A percentile compares a stretch with the other conserved stretches of the same genome.
phyloP scores from a whole-genome alignment of 768 basidiomycete genomes.

The Hortiboletus flavorubellus region DNA sequence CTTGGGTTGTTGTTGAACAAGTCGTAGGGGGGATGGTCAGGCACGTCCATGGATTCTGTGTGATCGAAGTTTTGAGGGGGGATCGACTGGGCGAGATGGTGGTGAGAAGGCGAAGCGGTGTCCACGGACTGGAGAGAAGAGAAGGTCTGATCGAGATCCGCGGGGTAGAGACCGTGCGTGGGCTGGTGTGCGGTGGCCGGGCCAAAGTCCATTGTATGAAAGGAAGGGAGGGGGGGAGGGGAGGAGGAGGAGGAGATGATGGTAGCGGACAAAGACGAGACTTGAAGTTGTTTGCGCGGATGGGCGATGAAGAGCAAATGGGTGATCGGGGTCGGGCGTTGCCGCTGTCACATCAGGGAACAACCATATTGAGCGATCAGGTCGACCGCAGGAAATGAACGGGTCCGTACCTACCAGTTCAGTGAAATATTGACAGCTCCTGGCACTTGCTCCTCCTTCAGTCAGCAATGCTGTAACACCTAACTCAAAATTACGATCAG shows the following conservation, averaged over 20 bases:
- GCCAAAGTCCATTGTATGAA: conserved; percentile 52
- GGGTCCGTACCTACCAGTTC: conserved; percentile 33
- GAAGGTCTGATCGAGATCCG: conserved; percentile 58
- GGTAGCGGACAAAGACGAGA: conserved; percentile 36
- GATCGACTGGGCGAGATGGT: conserved; percentile 32
- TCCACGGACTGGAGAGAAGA: conserved; percentile 43
- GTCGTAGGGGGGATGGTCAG: conserved; percentile 62
- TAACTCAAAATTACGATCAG: conserved; percentile 17
- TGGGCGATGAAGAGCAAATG: conserved; percentile 34
- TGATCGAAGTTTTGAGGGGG: conserved; percentile 46
- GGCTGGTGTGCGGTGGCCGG: conserved; percentile 35
- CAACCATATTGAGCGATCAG: conserved; percentile 40
- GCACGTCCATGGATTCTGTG: conserved; percentile 50
- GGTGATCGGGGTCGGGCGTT: conserved; percentile 59
- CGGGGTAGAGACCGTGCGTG: conserved; percentile 43
- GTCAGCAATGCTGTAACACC: conserved; percentile 10
- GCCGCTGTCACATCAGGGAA: conserved; percentile 42
- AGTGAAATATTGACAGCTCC: conserved; percentile 5
- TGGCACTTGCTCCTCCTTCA: not conserved
- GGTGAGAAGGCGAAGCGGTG: conserved; percentile 36
- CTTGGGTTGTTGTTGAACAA: conserved; percentile 51
- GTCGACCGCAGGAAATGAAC: conserved; percentile 16
- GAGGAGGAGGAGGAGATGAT: conserved; percentile 24
- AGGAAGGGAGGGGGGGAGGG: conserved; percentile 34
- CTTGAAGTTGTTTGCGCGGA: conserved; percentile 27